Conservation (phyloP, 2,329 filamentous ascomycete genomes). For the Aurifilum marmelostoma region DNA sequence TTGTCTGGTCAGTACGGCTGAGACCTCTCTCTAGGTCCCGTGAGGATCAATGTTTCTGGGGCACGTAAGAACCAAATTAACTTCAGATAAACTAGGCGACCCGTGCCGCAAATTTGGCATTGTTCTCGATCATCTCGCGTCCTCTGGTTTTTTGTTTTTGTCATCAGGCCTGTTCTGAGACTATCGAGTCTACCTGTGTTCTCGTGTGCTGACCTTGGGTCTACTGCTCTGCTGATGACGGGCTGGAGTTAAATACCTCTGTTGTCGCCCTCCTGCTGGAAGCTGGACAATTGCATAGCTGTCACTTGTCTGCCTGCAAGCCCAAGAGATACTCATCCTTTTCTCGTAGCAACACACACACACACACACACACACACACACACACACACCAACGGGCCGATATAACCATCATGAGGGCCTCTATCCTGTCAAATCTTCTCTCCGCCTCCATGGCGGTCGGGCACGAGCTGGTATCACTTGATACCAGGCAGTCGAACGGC, state of each 20-base stretch:
- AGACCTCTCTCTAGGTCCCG: not conserved
- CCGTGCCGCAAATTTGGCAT: not conserved
- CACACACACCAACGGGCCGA: not conserved
- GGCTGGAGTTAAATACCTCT: not conserved
- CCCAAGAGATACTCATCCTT: not conserved
- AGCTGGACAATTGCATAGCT: not conserved
- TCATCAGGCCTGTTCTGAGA: not conserved
- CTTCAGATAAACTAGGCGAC: not conserved
- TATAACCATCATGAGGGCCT: not conserved
- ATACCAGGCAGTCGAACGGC: slow-evolving; percentile 12
- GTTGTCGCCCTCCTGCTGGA: not conserved
- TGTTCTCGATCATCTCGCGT: not conserved
- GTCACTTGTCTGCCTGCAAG: not conserved
- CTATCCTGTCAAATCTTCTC: slow-evolving; percentile 3
- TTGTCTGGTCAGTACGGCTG: not conserved
- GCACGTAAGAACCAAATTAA: not conserved
- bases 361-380: too few species aligned
- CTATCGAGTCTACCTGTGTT: not conserved
- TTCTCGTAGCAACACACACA: too few species aligned
- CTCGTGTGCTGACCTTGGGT: not conserved
- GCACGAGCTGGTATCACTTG: not conserved
- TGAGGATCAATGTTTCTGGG: not conserved
- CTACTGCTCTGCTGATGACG: not conserved
- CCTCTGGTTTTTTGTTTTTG: too few species aligned
- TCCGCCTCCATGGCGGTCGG: slow-evolving; percentile 7